Conservation (phyloP, 2,329 filamentous ascomycete genomes). For the Stagonosporopsis tanaceti region DNA sequence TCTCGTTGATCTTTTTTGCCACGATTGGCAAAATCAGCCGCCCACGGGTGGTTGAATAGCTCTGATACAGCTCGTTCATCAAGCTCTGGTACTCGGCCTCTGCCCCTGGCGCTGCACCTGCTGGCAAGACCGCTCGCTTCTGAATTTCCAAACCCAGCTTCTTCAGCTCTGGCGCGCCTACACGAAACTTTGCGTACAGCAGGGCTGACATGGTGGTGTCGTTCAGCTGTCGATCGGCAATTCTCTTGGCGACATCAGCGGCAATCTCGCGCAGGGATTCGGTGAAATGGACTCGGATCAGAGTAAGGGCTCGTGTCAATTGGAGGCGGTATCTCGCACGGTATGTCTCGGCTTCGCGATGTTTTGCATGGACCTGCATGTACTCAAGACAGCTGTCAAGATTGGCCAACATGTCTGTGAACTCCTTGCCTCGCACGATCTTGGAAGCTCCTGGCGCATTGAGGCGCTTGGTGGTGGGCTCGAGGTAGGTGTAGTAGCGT, state of each 20-base stretch:
- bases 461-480: conserved; percentile 85
- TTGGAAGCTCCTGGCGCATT: conserved; percentile 91
- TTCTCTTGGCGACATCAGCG: conserved; percentile 68
- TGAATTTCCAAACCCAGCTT: conserved; percentile 72
- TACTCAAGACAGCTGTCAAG: conserved; percentile 92
- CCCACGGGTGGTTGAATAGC: conserved; percentile 66
- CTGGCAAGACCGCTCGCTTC: conserved; percentile 67
- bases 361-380: conserved; percentile 84
- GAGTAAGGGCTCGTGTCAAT: conserved; percentile 72
- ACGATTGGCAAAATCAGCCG: conserved; percentile 68
- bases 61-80: conserved; percentile 70
- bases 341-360: conserved; percentile 88
- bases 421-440: conserved; percentile 82
- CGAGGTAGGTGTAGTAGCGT: conserved; percentile 94
- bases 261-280: conserved; percentile 68
- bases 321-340: conserved; percentile 86
- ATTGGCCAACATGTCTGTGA: conserved; percentile 85
- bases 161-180: conserved; percentile 71
- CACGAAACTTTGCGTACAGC: conserved; percentile 74
- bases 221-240: conserved; percentile 72
- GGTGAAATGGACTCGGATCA: conserved; percentile 73
- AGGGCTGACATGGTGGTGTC: conserved; percentile 76
- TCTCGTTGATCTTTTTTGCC: conserved; percentile 66
- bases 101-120: conserved; percentile 65
- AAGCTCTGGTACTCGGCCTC: conserved; percentile 72